phyloP scores from a whole-genome alignment of 1,284 basidiomycete genomes.

The Somion occarium region DNA sequence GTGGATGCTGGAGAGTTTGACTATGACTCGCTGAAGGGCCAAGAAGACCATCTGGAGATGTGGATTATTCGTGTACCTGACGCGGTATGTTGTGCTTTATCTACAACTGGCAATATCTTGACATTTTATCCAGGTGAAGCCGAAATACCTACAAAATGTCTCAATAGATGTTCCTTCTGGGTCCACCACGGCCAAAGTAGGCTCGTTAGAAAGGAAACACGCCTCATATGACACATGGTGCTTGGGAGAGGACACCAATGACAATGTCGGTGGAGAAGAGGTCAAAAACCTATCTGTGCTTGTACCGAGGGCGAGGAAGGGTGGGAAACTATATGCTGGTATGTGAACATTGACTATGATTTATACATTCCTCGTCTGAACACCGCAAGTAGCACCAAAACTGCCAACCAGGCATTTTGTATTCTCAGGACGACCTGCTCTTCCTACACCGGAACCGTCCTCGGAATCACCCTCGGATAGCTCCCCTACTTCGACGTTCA shows the following conservation, averaged over 20 bases:
- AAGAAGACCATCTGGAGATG: constrained; percentile 54
- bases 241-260: constrained; percentile 37
- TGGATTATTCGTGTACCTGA: constrained; percentile 69
- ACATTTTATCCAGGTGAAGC: constrained; percentile 45
- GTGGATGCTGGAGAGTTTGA: constrained; percentile 53
- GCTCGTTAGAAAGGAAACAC: constrained; percentile 46
- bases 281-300: constrained; percentile 54
- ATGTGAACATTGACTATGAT: too few species aligned
- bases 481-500: constrained; percentile 23
- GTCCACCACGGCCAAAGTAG: constrained; percentile 34
- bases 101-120: constrained; percentile 1
- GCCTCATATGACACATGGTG: constrained; percentile 62
- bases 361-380: too few species aligned
- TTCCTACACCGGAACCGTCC: constrained; percentile 30
- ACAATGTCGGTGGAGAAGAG: constrained; percentile 54
- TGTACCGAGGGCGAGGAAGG: constrained; percentile 55
- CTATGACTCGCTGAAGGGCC: constrained; percentile 55
- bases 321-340: constrained; percentile 58
- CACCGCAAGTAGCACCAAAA: constrained; percentile 55
- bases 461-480: constrained; percentile 14
- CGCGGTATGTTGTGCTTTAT: constrained; percentile 39
- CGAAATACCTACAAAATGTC: constrained; percentile 52
- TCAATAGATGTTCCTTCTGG: constrained; percentile 42
- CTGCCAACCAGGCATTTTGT: constrained; percentile 54
- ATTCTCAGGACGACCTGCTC: constrained; percentile 43